These are phyloP conservation scores for Aspergillus arachidicola DNA, from an alignment of 2,329 filamentous ascomycete species.

Conservation along the genomic window DNA sequence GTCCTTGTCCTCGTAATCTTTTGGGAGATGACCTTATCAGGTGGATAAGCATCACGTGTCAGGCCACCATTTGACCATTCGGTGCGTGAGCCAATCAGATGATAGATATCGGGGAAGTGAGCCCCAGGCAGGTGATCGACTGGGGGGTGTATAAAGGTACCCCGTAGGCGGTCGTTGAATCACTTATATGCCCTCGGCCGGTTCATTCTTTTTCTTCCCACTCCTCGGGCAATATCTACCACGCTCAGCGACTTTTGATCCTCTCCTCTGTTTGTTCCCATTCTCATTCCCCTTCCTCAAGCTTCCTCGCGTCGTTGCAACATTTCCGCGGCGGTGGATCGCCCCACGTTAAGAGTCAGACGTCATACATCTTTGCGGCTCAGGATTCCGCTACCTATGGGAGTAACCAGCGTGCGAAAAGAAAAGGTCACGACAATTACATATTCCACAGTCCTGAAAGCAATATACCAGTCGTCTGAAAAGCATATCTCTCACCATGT, in stretches of 20 bases:
- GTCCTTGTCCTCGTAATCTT: background rate
- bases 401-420: background rate
- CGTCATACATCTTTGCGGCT: slow-evolving; percentile 23
- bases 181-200: background rate
- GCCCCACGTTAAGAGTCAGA: slow-evolving; percentile 21
- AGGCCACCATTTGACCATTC: slow-evolving; percentile 2
- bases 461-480: background rate
- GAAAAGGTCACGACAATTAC: background rate
- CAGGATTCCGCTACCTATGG: background rate
- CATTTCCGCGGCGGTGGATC: slow-evolving; percentile 8
- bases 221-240: background rate
- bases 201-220: background rate
- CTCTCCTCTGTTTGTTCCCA: background rate
- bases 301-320: background rate
- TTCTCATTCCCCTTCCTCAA: background rate
- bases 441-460: background rate
- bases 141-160: background rate
- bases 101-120: slow-evolving; percentile 1
- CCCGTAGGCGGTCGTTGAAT: background rate
- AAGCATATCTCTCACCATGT: slow-evolving; percentile 40
- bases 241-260: background rate
- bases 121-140: slow-evolving; percentile 12
- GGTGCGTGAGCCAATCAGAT: slow-evolving; percentile 15
- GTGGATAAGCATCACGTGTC: slow-evolving; percentile 11
- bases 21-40: slow-evolving; percentile 1